Base-by-base conservation (phyloP, 345 rosid species). In the Heritiera fomes region DNA sequence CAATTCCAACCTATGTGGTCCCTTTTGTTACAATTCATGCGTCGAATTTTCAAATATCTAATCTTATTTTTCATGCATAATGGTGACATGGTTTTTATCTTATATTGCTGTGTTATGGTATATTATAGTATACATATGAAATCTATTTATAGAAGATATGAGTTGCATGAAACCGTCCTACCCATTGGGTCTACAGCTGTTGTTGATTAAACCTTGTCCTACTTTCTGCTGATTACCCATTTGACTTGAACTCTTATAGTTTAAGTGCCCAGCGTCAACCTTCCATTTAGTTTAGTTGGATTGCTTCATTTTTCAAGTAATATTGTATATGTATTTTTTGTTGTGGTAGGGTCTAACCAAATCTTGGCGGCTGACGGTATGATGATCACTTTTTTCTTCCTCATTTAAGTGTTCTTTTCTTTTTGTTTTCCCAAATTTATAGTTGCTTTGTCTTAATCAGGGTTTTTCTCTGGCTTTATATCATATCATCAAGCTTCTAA, bases 101-200 rank as follows among this genome's bases (percentile, higher is more conserved):
- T 73, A 32, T 52, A 30, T 28, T 28, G 8, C 41, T 41, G 13
- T 23, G 30, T 10, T 46, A 2, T 23, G 6, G 30, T 28, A 23
- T 47, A 28, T 7, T 49, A 6, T 20, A 34, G 3, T 34, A 34
- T 34, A 34, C 28, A 1, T 11, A 23, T 18, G 55, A 30, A 45
- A 23, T 3, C 10, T 12, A 30, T 62, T 75, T 75, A 71, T 20
- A 55, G 41, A 72, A 30, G 58, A 53, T 79, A 55, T 41, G 10
- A 30, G 7, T 38, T 40, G 30, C 53, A 50, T 34, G 30, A 20
- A 82, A 80, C 90, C 88, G 88, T 72, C 91, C 86, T 5, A 62
- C 88, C 89, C 85, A 81, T 77, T 82, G 85, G 32, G 62, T 50
- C 66, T 76, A 69, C 84, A 82, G 82, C 80, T 85, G 85, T 80